Base-by-base conservation (phyloP, 345 rosid species). In the Balakata baccata region DNA sequence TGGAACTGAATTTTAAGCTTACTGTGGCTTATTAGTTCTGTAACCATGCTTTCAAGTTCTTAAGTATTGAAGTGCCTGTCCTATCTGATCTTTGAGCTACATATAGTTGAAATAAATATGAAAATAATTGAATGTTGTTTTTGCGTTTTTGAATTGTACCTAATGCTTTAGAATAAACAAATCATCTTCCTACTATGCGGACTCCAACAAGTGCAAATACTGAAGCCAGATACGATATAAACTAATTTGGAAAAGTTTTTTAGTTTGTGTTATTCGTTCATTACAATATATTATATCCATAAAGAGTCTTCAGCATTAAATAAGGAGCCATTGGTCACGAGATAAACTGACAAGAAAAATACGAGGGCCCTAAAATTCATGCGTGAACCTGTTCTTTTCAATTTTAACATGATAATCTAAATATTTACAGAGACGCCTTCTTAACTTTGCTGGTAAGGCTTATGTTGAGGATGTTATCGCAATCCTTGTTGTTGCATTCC, bases 401-500 rank as follows among this genome's bases (percentile, higher is more conserved):
- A 61, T 45, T 76, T 51, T 81, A 52, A 74, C 51, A 46, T 38
- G 39, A 9, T 75, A 38, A n/a, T 68, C 53, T 51, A 2, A 49
- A 20, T 73, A 46, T 88, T 77, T 87, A 86, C 89, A 92, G 97
- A 79, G 97, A 65, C 84, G 88, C 58, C 88, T 92, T 47, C 81
- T 86, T 78, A 89, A 85, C 81, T 95, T 87, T 73, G 89, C 89
- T 38, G 89, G 80, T 78, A 95, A 91, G 82, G 89, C 98, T 61
- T 76, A 77, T 75, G 91, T 87, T 6, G 98, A 95, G 71, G 89
- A 92, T 80, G 85, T 95, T 49, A 77, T 95, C 70, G 88, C 97
- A 0, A 92, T 95, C 73, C 94, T 92, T 20, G 80, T 84, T 74
- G 98, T 81, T 68, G 98, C 97, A 64, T 91, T 86, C 81, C 94